phyloP scores from a whole-genome alignment of 805 yeast species.

The Candida nemodendra region DNA sequence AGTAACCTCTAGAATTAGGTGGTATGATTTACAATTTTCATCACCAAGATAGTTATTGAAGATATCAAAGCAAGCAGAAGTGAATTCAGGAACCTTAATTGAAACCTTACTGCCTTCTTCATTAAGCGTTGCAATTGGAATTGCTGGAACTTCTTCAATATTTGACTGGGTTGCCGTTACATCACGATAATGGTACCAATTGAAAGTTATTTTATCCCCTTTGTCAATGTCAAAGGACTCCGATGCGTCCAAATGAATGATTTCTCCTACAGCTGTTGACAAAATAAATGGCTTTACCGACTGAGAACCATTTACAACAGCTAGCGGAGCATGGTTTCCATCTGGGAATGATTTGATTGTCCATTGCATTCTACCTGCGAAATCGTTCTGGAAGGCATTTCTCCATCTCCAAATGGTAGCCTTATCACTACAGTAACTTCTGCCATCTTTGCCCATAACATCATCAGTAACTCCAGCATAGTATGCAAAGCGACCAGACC shows the following conservation, averaged over 20 bases:
- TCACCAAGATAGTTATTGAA: constrained; percentile 8
- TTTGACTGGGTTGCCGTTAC: constrained; percentile 24
- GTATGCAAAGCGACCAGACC: constrained; percentile 19
- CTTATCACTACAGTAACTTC: constrained; percentile 20
- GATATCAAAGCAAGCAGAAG: constrained; percentile 6
- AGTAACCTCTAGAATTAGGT: constrained; percentile 24
- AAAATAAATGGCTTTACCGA: constrained; percentile 22
- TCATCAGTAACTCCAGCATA: constrained; percentile 28
- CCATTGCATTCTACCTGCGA: constrained; percentile 35
- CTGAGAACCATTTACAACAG: constrained; percentile 23
- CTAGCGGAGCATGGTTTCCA: constrained; percentile 27
- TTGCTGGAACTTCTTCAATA: constrained; percentile 21
- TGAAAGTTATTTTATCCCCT: constrained; percentile 13
- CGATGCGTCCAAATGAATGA: constrained; percentile 24
- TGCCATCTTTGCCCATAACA: constrained; percentile 22
- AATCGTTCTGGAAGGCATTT: constrained; percentile 30
- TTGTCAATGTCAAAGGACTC: constrained; percentile 27
- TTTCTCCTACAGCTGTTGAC: constrained; percentile 14
- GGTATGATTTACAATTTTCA: constrained; percentile 20
- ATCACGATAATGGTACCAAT: constrained; percentile 32
- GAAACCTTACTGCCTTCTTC: constrained; percentile 16
- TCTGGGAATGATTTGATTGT: constrained; percentile 28
- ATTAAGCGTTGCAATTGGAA: constrained; percentile 11
- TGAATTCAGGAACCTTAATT: constrained; percentile 14
- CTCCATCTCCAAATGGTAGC: constrained; percentile 38